A percentile compares a stretch with the other conserved stretches of the same genome.
Conservation (phyloP, 2,329 filamentous ascomycete species). For the Aureobasidium lini region DNA sequence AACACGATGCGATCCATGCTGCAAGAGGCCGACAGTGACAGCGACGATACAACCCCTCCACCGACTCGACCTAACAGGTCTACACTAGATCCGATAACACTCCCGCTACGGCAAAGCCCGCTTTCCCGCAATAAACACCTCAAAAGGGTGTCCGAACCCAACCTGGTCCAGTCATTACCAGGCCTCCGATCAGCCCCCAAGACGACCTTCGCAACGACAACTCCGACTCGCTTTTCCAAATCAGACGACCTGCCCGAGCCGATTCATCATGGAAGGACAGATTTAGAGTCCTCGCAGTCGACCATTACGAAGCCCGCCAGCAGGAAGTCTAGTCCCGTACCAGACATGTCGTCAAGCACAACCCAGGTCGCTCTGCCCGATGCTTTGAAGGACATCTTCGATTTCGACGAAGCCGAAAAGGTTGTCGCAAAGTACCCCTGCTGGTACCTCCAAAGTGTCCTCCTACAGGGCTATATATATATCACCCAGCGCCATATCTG, state of each 20-base stretch:
- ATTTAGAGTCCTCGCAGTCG: constrained; percentile 23
- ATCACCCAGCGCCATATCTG: constrained; percentile 89
- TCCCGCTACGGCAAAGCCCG: neutral
- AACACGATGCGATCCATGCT: constrained; percentile 79
- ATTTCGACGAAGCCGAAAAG: constrained; percentile 72
- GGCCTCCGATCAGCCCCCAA: constrained; percentile 34
- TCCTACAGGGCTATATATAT: constrained; percentile 93
- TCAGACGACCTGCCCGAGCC: constrained; percentile 54
- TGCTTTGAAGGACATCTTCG: constrained; percentile 56
- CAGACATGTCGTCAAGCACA: constrained; percentile 14
- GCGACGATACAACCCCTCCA: constrained; percentile 17
- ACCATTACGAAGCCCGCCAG: constrained; percentile 19
- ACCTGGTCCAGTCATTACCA: constrained; percentile 58
- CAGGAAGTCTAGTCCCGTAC: constrained; percentile 20
- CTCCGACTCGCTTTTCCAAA: constrained; percentile 7
- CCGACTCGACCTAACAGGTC: neutral
- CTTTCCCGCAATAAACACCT: constrained; percentile 38
- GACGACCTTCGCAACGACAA: neutral
- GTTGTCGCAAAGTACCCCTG: constrained; percentile 89
- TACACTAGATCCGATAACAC: neutral
- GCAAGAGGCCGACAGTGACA: constrained; percentile 72
- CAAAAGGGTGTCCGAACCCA: constrained; percentile 57
- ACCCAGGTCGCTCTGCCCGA: constrained; percentile 13
- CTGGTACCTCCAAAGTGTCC: constrained; percentile 83
- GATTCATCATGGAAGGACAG: constrained; percentile 53